Base-by-base conservation (phyloP, 2,329 filamentous ascomycete species). In the Emmonsia crescens region DNA sequence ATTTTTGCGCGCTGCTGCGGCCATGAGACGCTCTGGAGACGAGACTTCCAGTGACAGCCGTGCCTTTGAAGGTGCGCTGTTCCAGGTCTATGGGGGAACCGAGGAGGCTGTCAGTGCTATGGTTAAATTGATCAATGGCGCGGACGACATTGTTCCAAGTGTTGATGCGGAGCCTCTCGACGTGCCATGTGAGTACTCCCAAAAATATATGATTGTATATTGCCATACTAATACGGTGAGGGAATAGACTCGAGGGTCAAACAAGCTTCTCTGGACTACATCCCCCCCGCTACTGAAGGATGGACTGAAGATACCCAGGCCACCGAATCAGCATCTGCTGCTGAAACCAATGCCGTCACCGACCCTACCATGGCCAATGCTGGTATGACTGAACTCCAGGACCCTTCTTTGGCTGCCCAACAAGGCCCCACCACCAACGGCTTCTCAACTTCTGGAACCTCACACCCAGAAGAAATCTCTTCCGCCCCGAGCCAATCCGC, bases 61-160 rank as follows among this genome's bases (percentile, higher is more conserved):
- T 69, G 85, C 83, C 19, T 86, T 87, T 64, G 85, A 87, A 73
- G 84, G 83, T 63, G 83, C 82, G 12, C 73, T 87, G 61, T 77
- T 85, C 63, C 78, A 85, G 67, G 82, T 87, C 38, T 87, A 87
- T 66, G 84, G 83, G 64, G 85, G 85, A 48, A 83, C 84, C 62
- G 75, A 80, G 51, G 77, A 79, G 65, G 83, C 85, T 38, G 83
- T 87, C 14, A 76, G 77, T 36, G 80, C 83, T 1, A 82, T 84
- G 66, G 72, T 84, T 69, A 86, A 82, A 72, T 73, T 87, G 64
- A 83, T 87, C 64, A 76, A 84, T 48, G 85, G 85, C 38, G 73
- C 77, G 24, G 79, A 83, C 49, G 84, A 87, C 62, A 80, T 78
- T 63, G 79, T 87, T 6, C 74, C 77, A 42, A 82, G 80, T 57